Evolutionary conservation across 2,329 filamentous ascomycete species (phyloP), one percentile per base, ranked within the genome.

Genomic region (Coniochaeta ligniaria): DNA sequence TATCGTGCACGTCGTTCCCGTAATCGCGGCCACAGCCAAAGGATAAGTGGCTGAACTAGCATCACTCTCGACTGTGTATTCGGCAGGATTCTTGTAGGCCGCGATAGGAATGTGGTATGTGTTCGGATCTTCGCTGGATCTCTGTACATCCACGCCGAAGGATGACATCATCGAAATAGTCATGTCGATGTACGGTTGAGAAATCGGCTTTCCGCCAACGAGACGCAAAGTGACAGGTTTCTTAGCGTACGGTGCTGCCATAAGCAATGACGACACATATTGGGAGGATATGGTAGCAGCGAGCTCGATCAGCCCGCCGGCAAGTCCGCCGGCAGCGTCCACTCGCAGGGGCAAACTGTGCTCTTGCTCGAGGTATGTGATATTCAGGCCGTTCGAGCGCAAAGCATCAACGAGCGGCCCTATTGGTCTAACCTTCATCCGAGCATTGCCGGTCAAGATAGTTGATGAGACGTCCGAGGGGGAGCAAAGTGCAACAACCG

Each of bases 281-380:
- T 99, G 95, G n/a, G 95, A 98, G 9, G 95, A 99, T 17, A 98
- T 90, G 47, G 95, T 98, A 0, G 95, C 95, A 12, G 93, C 92
- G 60, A 99, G 82, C 72, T 96, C 90, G 67, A 99, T 97, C 31
- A 89, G 81, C 41, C 95, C 95, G 60, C 93, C 94, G 55, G 86
- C 84, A 66, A 97, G 89, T 4, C 93, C 94, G 56, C 87, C 88
- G 26, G 90, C 89, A 54, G 95, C 92, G 63, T 88, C 84, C 58
- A 99, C 89, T 61, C 87, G 85, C 14, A 99, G 77, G 0, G 95
- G 95, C 47, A 99, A 79, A 72, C 93, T 96, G 64, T 90, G 86
- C 65, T 92, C 84, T 65, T 88, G 88, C 69, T 93, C 93, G 47
- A 96, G 76, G 71, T 96, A 99, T 62, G 92, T 86, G 66, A 99